Percentiles rank a stretch among this genome's conserved stretches.
phyloP scores from a whole-genome alignment of 2,329 filamentous ascomycete species.

The Alternaria arbusti region DNA sequence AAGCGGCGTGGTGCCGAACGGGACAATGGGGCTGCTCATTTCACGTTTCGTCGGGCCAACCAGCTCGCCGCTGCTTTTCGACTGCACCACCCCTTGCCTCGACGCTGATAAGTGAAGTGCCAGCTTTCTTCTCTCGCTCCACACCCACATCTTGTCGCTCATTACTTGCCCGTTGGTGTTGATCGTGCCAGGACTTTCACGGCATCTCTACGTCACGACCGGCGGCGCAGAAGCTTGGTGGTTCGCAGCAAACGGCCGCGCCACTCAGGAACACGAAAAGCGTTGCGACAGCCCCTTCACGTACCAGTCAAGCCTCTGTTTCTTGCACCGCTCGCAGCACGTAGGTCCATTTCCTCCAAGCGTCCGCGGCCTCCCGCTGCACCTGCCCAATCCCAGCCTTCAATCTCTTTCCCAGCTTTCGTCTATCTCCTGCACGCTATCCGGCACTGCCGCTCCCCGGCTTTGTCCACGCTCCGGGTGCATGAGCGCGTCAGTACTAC shows the following conservation, averaged over 20 bases:
- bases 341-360: slow-evolving; percentile 24
- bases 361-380: slow-evolving; percentile 27
- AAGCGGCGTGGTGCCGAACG: slow-evolving; percentile 15
- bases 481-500: slow-evolving; percentile 12
- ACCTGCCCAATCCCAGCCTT: slow-evolving; percentile 3
- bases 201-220: slow-evolving; percentile 6
- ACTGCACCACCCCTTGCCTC: slow-evolving; percentile 5
- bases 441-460: slow-evolving; percentile 30
- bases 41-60: slow-evolving; percentile 34
- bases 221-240: background rate
- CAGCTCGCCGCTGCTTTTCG: slow-evolving; percentile 16
- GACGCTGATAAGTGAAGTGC: slow-evolving; percentile 8
- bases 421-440: slow-evolving; percentile 23
- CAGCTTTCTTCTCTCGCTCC: slow-evolving; percentile 11
- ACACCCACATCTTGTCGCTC: slow-evolving; percentile 9
- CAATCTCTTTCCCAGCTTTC: background rate
- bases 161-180: slow-evolving; percentile 1
- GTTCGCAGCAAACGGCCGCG: slow-evolving; percentile 4
- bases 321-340: background rate
- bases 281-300: slow-evolving; percentile 6
- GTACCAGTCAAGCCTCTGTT: background rate
- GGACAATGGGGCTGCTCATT: slow-evolving; percentile 30
- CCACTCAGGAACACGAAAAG: slow-evolving; percentile 14
- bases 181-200: background rate
- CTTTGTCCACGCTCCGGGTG: slow-evolving; percentile 14